A percentile compares a stretch with the other conserved stretches of the same genome.
Conservation (phyloP, 305 asterid species). For the Solanum hybrid region DNA sequence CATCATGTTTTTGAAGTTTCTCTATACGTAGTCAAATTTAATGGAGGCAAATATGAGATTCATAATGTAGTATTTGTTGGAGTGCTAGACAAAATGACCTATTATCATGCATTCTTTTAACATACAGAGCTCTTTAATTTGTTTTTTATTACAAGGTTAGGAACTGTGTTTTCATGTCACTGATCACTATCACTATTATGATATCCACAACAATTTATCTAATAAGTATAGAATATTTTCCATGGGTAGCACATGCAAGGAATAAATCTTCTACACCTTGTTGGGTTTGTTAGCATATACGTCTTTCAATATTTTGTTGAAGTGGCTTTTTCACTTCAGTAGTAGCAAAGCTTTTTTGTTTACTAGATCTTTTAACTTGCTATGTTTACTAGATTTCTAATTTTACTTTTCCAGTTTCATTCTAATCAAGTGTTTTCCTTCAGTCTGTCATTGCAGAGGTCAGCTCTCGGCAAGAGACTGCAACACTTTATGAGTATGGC, state of each 20-base stretch:
- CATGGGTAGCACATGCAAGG: background rate
- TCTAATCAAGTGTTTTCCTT: conserved; percentile 28
- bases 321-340: background rate
- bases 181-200: conserved; percentile 1
- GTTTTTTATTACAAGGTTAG: background rate
- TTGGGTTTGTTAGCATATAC: background rate
- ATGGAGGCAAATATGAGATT: background rate
- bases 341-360: background rate
- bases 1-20: background rate
- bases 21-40: background rate
- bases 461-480: conserved; percentile 86
- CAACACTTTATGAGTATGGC: conserved; percentile 90
- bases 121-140: background rate
- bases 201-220: background rate
- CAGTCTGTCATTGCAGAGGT: conserved; percentile 97
- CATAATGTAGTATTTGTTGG: background rate
- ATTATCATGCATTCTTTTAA: background rate
- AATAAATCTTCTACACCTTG: background rate
- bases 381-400: conserved; percentile 10
- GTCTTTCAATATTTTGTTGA: conserved; percentile 1
- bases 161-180: background rate
- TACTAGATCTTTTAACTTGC: background rate
- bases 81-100: background rate
- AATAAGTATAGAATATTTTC: background rate
- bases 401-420: conserved; percentile 17